Percentiles rank a stretch among this genome's conserved stretches.
phyloP scores from a whole-genome alignment of 2,329 filamentous ascomycete genomes.

The Alternaria conjuncta region DNA sequence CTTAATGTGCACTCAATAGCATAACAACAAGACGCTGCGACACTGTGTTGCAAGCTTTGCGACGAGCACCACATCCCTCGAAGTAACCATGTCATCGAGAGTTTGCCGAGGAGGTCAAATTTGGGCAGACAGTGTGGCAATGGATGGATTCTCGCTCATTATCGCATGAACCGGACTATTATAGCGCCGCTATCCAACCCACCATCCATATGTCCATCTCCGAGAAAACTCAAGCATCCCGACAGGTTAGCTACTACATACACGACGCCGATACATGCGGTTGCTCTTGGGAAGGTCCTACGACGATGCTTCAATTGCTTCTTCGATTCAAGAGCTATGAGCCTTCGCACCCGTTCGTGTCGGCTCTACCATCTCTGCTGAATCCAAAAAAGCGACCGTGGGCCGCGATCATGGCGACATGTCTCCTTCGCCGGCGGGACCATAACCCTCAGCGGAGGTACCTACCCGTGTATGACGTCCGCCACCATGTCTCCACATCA shows the following conservation, averaged over 20 bases:
- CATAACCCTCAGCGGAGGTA: too few relatives aligned
- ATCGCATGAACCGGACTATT: neutral
- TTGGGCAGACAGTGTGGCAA: neutral
- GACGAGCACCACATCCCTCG: neutral
- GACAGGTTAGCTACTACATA: neutral
- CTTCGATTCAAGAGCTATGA: neutral
- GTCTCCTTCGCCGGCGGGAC: too few relatives aligned
- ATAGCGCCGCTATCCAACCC: neutral
- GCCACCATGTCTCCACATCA: too few relatives aligned
- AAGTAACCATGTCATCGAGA: neutral
- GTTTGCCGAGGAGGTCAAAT: neutral
- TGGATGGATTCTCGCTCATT: neutral
- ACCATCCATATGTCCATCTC: neutral
- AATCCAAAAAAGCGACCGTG: neutral
- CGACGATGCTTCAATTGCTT: neutral
- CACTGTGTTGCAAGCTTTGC: neutral
- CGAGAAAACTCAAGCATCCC: neutral
- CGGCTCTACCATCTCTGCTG: neutral
- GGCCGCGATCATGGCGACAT: too few relatives aligned
- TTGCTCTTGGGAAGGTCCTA: neutral
- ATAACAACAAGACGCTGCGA: neutral
- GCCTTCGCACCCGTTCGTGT: neutral
- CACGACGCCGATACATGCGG: neutral
- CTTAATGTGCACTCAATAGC: neutral
- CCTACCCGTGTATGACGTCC: too few relatives aligned